Conservation (phyloP, 2,329 filamentous ascomycete genomes). For the Xenoacremonium recifei region DNA sequence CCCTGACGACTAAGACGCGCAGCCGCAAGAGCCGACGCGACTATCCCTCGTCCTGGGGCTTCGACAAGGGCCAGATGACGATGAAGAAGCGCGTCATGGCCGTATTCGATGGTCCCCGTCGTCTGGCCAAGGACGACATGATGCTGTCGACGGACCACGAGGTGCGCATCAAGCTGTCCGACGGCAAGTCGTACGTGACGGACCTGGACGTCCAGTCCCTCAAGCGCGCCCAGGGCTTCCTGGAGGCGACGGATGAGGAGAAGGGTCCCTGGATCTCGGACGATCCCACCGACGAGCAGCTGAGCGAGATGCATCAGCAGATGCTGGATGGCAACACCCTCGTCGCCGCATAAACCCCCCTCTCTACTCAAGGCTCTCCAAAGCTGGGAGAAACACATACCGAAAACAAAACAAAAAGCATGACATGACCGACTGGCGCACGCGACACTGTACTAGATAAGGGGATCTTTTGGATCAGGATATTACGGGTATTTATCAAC, state of each 20-base stretch:
- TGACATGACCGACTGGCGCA: constrained; percentile 30
- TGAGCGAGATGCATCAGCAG: constrained; percentile 57
- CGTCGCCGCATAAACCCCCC: constrained; percentile 20
- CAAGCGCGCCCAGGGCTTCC: constrained; percentile 82
- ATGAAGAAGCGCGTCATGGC: constrained; percentile 97
- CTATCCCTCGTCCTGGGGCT: constrained; percentile 93
- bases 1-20: constrained; percentile 53
- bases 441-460: constrained; percentile 24
- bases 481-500: too few relatives aligned
- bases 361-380: too few relatives aligned
- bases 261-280: constrained; percentile 81
- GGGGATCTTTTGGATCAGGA: constrained; percentile 9
- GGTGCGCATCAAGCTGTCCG: constrained; percentile 77
- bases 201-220: constrained; percentile 91
- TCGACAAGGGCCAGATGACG: constrained; percentile 88
- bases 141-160: constrained; percentile 96
- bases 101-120: constrained; percentile 83
- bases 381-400: too few relatives aligned
- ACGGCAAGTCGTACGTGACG: constrained; percentile 79
- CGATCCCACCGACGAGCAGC: constrained; percentile 62
- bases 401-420: constrained; percentile 13
- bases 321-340: constrained; percentile 34
- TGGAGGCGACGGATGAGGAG: constrained; percentile 77
- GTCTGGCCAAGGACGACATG: constrained; percentile 97
- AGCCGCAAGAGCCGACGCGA: constrained; percentile 90